Evolutionary conservation across 2,329 filamentous ascomycete genomes (phyloP).

Genomic region (Trichoderma arundinaceum): DNA sequence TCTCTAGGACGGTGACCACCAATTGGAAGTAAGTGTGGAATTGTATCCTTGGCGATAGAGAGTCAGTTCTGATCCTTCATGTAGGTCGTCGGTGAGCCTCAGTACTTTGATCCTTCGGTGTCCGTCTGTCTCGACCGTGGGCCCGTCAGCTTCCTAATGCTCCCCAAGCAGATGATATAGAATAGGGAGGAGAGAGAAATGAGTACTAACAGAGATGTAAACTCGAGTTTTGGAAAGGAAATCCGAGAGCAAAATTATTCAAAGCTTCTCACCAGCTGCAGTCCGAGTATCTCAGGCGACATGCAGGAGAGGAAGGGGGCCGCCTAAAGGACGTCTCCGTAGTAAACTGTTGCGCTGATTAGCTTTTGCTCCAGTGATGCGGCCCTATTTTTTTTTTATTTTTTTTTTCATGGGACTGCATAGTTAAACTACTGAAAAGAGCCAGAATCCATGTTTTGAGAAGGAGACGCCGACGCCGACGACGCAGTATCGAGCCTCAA

Average conservation of each 20-base stretch:
- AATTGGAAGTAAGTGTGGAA: neutral
- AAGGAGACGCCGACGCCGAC: neutral
- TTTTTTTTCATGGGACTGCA: neutral
- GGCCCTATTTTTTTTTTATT: neutral
- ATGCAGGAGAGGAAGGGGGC: neutral
- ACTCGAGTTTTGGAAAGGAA: no score
- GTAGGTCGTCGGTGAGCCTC: constrained; percentile 14
- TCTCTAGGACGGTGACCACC: neutral
- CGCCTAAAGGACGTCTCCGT: neutral
- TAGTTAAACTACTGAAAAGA: no score
- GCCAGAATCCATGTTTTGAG: no score
- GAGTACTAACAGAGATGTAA: neutral
- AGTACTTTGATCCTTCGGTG: neutral
- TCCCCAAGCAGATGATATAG: neutral
- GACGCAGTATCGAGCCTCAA: neutral
- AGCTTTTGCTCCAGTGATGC: neutral
- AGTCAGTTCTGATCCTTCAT: constrained; percentile 12
- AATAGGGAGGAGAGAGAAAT: neutral
- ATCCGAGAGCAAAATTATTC: neutral
- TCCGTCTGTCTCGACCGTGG: neutral
- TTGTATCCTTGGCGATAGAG: neutral
- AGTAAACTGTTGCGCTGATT: neutral
- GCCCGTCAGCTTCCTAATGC: neutral
- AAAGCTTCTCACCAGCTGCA: neutral
- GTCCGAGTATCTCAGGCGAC: neutral